Evolutionary conservation across 352 stramenopile genomes (phyloP).

Genomic region (Phytophthora pini): DNA sequence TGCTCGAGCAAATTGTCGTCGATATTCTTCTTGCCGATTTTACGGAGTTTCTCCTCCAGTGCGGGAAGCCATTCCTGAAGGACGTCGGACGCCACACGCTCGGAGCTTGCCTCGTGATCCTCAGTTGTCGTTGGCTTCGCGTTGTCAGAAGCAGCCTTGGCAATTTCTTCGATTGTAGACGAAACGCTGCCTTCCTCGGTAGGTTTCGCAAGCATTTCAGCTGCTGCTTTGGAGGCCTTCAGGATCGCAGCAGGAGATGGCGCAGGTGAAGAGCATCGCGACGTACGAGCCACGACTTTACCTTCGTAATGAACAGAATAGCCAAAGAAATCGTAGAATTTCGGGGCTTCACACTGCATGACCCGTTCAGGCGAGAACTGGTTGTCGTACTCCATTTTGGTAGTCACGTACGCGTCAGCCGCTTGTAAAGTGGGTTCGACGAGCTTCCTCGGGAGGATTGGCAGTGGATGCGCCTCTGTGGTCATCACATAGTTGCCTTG

Average conservation of each 20-base stretch:
- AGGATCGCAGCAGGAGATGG: conserved; percentile 18
- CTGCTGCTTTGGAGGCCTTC: conserved; percentile 25
- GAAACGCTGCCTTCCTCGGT: not conserved
- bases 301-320: conserved; percentile 74
- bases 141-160: conserved; percentile 17
- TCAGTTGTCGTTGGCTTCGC: conserved; percentile 7
- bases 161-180: conserved; percentile 14
- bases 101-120: conserved; percentile 12
- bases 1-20: conserved; percentile 38
- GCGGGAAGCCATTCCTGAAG: conserved; percentile 59
- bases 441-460: conserved; percentile 61
- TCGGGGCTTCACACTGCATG: conserved; percentile 44
- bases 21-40: conserved; percentile 24
- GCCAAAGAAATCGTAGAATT: conserved; percentile 60
- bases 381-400: conserved; percentile 18
- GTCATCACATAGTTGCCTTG: conserved; percentile 94
- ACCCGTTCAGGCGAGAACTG: conserved; percentile 26
- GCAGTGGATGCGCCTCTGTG: conserved; percentile 97
- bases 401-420: conserved; percentile 15
- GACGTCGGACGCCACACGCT: conserved; percentile 21
- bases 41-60: conserved; percentile 55
- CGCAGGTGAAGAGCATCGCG: conserved; percentile 36
- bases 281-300: conserved; percentile 51
- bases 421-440: conserved; percentile 52
- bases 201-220: conserved; percentile 13